A percentile compares a stretch with the other conserved stretches of the same genome.
Evolutionary conservation across 805 yeast species (phyloP).

Genomic region (Metschnikowia aberdeeniae): DNA sequence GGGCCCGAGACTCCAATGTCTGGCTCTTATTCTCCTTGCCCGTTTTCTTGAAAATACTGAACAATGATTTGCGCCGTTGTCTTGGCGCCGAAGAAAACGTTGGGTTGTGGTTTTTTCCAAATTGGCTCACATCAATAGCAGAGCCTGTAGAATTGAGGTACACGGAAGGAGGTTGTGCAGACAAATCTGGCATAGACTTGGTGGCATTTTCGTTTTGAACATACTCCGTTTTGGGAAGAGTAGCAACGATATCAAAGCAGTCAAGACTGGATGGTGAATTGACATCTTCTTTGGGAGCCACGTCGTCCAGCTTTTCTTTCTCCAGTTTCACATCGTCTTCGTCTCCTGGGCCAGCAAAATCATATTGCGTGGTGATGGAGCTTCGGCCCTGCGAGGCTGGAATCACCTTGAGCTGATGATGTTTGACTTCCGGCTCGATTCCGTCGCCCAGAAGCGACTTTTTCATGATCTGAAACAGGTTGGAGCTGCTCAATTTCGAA

Average conservation of each 20-base stretch:
- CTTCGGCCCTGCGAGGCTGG: background rate
- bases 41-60: constrained; percentile 31
- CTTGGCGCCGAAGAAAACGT: constrained; percentile 20
- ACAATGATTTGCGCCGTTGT: constrained; percentile 27
- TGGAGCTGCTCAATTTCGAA: background rate
- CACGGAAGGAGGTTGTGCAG: constrained; percentile 5
- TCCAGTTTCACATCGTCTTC: no score
- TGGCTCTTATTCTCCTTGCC: background rate
- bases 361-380: constrained; percentile 12
- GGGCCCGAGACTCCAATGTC: background rate
- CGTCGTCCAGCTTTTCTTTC: no score
- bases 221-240: background rate
- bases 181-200: constrained; percentile 17
- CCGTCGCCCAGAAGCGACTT: constrained; percentile 13
- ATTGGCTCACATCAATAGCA: constrained; percentile 36
- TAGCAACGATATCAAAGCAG: constrained; percentile 16
- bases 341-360: constrained; percentile 3
- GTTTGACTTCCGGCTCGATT: constrained; percentile 8
- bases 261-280: constrained; percentile 2
- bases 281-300: background rate
- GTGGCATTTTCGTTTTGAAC: constrained; percentile 4
- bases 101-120: constrained; percentile 38
- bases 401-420: constrained; percentile 6
- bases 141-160: constrained; percentile 28
- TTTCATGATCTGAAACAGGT: constrained; percentile 11